Percentiles rank a stretch among this genome's conserved stretches.
Conservation (phyloP, 1,284 basidiomycete genomes). For the Fomitopsis palustris region DNA sequence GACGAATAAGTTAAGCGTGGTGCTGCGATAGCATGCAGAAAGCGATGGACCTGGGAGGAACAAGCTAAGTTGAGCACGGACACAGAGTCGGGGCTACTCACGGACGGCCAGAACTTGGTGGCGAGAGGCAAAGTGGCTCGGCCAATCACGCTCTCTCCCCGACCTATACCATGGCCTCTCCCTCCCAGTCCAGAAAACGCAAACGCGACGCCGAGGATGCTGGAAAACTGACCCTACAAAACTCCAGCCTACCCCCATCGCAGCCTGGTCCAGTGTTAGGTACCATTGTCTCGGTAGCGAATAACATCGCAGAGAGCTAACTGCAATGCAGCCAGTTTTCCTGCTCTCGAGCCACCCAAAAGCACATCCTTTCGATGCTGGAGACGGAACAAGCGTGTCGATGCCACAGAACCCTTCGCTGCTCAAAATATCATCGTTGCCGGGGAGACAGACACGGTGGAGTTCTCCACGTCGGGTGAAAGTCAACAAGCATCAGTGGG, state of each 20-base stretch:
- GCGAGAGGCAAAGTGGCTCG: background rate
- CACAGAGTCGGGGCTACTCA: background rate
- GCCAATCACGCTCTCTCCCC: background rate
- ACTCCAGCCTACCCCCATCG: slow-evolving; percentile 40
- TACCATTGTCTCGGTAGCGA: slow-evolving; percentile 27
- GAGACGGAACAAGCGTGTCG: slow-evolving; percentile 30
- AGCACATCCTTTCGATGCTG: slow-evolving; percentile 69
- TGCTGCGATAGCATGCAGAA: background rate
- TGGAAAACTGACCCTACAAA: slow-evolving; percentile 41
- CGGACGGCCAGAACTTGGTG: slow-evolving; percentile 4
- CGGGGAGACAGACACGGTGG: slow-evolving; percentile 68
- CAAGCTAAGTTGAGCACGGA: slow-evolving; percentile 3
- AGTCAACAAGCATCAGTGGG: slow-evolving; percentile 46
- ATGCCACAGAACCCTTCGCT: slow-evolving; percentile 38
- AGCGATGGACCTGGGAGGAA: slow-evolving; percentile 2
- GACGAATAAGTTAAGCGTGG: slow-evolving; percentile 2
- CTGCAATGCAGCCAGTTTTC: slow-evolving; percentile 62
- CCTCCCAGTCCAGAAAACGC: slow-evolving; percentile 44
- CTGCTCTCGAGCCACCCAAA: slow-evolving; percentile 58
- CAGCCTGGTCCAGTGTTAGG: slow-evolving; percentile 72
- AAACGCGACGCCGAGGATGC: slow-evolving; percentile 46
- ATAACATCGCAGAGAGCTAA: background rate
- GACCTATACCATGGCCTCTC: slow-evolving; percentile 3
- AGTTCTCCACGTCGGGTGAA: slow-evolving; percentile 49
- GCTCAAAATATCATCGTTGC: slow-evolving; percentile 55